Base-by-base conservation (phyloP, 768 basidiomycete genomes). In the Tricholoma sp. region DNA sequence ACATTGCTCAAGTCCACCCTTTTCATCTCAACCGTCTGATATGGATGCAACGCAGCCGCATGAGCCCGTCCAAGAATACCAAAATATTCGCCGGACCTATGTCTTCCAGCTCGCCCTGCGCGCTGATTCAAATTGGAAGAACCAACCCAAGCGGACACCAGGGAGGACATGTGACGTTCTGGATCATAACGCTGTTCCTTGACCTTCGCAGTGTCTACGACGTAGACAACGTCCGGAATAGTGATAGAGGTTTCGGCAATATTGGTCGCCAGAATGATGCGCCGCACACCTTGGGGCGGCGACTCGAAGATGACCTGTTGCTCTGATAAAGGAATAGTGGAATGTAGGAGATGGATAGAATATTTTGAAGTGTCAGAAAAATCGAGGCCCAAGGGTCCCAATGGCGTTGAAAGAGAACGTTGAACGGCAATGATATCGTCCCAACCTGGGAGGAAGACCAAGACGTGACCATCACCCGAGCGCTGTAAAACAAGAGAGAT, bases 1-100 rank as follows among this genome's bases (percentile, higher is more conserved):
- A 95, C 88, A 66, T 94, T 93, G 64, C 85, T 90, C 63, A 96
- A 69, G 70, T 94, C 93, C 11, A 88, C 83, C 32, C 94, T 81
- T 68, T 92, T 92, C 94, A 98, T 98, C 75, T 97, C 95, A 35
- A 97, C 95, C 1, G 86, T 86, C 69, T 94, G 93, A 66, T 96
- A 87, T 24, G 89, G 81, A 52, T 83, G 78, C 49, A 98, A 77
- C 10, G 75, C 71, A 14, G 74, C 73, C 2, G 86, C 82, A 53
- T 86, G 84, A 12, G 74, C 71, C 57, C 79, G 79, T 50, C 91
- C 81, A 27, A 97, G 70, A 50, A 98, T 80, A 35, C 93, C 92
- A 67, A 80, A 97, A 72, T 98, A 98, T 67, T 93, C 88, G 67
- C 95, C 95, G 5, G 89, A 76, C 24, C 94, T 78, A 72, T 96